Evolutionary conservation across 139 green algal genomes (phyloP).

Genomic region (Pleodorina starrii): DNA sequence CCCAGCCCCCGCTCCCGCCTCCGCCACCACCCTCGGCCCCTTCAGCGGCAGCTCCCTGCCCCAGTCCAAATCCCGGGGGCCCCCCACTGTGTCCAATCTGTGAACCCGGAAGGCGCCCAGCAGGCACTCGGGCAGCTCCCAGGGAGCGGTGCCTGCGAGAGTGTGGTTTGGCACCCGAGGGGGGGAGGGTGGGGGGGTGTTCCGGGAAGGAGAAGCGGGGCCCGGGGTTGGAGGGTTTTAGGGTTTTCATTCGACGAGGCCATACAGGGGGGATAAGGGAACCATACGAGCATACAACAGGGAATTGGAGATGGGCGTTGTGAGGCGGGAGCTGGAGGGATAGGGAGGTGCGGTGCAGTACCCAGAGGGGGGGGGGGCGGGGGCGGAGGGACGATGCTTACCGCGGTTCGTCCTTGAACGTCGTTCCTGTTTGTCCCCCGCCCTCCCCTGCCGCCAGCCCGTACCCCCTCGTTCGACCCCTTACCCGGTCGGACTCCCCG

Average conservation of each 20-base stretch:
- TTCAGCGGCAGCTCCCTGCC: slow-evolving; percentile 32
- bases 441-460: not conserved
- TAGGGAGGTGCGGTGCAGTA: too few relatives aligned
- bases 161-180: too few relatives aligned
- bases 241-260: not conserved
- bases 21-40: too few relatives aligned
- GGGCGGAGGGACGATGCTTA: too few relatives aligned
- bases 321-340: not conserved
- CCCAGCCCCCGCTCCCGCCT: too few relatives aligned
- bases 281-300: not conserved
- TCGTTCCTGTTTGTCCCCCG: not conserved
- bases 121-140: slow-evolving; percentile 69
- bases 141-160: slow-evolving; percentile 23
- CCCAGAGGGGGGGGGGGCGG: too few relatives aligned
- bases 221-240: not conserved
- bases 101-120: slow-evolving; percentile 54
- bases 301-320: not conserved
- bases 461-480: not conserved
- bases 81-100: slow-evolving; percentile 15
- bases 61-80: slow-evolving; percentile 31
- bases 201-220: not conserved
- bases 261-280: not conserved
- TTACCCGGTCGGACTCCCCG: not conserved
- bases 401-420: too few relatives aligned
- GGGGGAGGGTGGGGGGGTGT: not conserved